Evolutionary conservation across 2,329 filamentous ascomycete species (phyloP).

Genomic region (Ambrosiella cleistominuta): DNA sequence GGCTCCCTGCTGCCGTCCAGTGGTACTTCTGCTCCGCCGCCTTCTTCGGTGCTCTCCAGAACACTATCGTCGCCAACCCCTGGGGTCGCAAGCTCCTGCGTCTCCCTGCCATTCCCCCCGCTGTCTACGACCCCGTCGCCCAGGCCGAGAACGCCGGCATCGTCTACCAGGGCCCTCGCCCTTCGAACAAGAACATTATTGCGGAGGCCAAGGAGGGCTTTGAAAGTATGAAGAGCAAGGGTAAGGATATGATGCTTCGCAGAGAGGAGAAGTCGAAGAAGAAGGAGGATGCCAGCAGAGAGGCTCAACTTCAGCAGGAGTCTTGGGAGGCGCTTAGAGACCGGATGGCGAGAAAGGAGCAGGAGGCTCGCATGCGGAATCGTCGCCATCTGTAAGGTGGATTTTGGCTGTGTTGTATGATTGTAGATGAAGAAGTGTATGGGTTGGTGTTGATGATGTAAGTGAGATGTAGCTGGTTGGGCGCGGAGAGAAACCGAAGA

Average conservation of each 20-base stretch:
- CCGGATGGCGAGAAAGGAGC: constrained; percentile 22
- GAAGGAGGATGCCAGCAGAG: constrained; percentile 21
- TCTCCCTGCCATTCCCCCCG: constrained; percentile 19
- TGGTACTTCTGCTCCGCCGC: constrained; percentile 29
- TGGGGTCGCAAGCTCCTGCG: constrained; percentile 23
- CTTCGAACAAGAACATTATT: constrained; percentile 18
- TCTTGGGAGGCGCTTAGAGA: constrained; percentile 18
- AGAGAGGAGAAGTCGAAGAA: constrained; percentile 22
- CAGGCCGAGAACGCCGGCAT: background rate
- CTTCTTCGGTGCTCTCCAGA: constrained; percentile 20
- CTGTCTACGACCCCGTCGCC: constrained; percentile 13
- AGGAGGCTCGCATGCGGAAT: constrained; percentile 20
- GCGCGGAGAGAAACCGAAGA: background rate
- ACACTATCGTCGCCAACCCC: constrained; percentile 23
- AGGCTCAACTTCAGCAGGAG: constrained; percentile 18
- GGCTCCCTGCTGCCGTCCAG: constrained; percentile 31
- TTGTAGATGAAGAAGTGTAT: background rate
- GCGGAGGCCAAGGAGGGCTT: constrained; percentile 24
- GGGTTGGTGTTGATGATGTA: background rate
- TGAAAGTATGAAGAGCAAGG: constrained; percentile 21
- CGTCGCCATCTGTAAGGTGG: constrained; percentile 6
- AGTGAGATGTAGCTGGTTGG: background rate
- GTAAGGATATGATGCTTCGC: constrained; percentile 19
- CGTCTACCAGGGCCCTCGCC: constrained; percentile 22
- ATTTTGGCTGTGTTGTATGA: background rate